Evolutionary conservation across 805 yeast genomes (phyloP).

Genomic region (Schizosaccharomyces octosporus): DNA sequence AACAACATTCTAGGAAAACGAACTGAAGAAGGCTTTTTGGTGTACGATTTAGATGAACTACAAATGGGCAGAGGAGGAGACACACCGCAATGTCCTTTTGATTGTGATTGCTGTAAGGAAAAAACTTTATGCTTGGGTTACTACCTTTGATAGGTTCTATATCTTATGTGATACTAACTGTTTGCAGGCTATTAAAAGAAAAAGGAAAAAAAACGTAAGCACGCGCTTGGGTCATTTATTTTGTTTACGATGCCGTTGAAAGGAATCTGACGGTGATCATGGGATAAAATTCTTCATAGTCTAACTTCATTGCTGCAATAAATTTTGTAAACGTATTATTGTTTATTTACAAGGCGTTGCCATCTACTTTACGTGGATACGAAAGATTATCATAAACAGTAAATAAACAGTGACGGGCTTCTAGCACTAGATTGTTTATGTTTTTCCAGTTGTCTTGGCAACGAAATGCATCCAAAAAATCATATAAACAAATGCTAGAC

Average conservation of each 20-base stretch:
- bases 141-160: too few relatives aligned
- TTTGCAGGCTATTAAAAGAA: not conserved
- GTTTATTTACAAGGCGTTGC: not conserved
- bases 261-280: too few relatives aligned
- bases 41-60: not conserved
- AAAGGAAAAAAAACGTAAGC: too few relatives aligned
- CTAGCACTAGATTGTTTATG: too few relatives aligned
- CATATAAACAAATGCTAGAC: not conserved
- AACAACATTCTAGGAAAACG: not conserved
- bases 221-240: too few relatives aligned
- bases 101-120: conserved; percentile 1
- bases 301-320: not conserved
- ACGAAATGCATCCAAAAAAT: not conserved
- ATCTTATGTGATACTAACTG: not conserved
- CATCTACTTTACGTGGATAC: too few relatives aligned
- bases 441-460: not conserved
- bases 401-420: not conserved
- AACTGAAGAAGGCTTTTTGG: conserved; percentile 1
- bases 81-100: conserved; percentile 1
- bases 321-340: not conserved
- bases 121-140: not conserved
- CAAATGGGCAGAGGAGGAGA: not conserved
- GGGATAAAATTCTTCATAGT: too few relatives aligned
- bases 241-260: too few relatives aligned
- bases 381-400: not conserved